Evolutionary conservation across 2,329 filamentous ascomycete genomes (phyloP), one percentile per base, ranked within the genome.

Genomic region (Coniochaeta sp.): DNA sequence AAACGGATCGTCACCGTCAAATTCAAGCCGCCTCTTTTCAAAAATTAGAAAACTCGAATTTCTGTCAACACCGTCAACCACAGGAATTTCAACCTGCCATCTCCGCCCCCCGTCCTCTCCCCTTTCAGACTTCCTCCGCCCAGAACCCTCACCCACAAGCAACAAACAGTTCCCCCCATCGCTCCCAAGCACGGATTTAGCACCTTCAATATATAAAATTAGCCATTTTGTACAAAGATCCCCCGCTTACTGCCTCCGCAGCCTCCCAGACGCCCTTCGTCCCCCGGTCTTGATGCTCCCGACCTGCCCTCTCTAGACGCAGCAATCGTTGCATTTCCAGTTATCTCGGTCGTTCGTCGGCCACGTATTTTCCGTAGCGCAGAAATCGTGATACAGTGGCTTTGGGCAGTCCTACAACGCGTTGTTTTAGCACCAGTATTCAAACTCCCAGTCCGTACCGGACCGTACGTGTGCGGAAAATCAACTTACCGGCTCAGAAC

Each of bases 301-400:
- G 17, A 28, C 12, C 24, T 52, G n/a, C 12, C 14, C 12, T 2
- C 22, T 9, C 54, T 36, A 56, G n/a, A 36, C 19, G 52, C 26
- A 28, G 50, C 66, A 68, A 9, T 54, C 58, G 28, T 62, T 62
- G 30, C 67, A 69, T 42, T 58, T 63, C 65, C 67, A 66, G 8
- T 57, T 44, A 19, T 69, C 71, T 47, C 68, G 71, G 50, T 65
- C 64, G 4, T 68, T 68, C 10, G 77, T 68, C 1, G 78, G 67
- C 55, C 73, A 71, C 19, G 70, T 67, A 7, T 75, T 71, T 4
- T 70, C 65, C 3, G 69, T 62, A 36, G 81, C 74, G 64, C 82
- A 85, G 55, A 73, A 70, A 32, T 72, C 72, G 64, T 85, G 82
- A 60, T 82, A 83, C 1, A 82, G 65, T 2, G 79, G 76, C 8